A percentile compares a stretch with the other conserved stretches of the same genome.
Conservation (phyloP, 805 yeast genomes). For the Cyberlindnera petersonii region DNA sequence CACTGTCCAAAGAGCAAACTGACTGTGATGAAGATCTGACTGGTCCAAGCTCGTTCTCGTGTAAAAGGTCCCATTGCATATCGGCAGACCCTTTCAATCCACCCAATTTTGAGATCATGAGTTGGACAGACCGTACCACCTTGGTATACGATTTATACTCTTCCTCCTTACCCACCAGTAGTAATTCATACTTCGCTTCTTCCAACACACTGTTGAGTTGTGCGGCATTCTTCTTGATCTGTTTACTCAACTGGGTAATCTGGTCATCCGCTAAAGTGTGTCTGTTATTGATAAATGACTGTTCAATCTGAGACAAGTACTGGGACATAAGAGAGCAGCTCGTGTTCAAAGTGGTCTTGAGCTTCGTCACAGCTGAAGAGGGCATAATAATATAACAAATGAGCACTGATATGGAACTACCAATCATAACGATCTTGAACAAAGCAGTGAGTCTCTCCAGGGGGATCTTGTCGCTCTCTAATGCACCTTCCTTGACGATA, state of each 20-base stretch:
- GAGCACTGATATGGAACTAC: slow-evolving; percentile 54
- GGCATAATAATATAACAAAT: slow-evolving; percentile 68
- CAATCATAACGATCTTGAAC: slow-evolving; percentile 53
- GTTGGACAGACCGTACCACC: slow-evolving; percentile 49
- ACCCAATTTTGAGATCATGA: slow-evolving; percentile 53
- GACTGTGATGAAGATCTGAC: slow-evolving; percentile 4
- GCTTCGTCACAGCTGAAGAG: slow-evolving; percentile 44
- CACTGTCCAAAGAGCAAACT: slow-evolving; percentile 7
- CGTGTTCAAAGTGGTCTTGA: slow-evolving; percentile 46
- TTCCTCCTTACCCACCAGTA: slow-evolving; percentile 47
- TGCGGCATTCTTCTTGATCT: slow-evolving; percentile 38
- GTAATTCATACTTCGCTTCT: slow-evolving; percentile 63
- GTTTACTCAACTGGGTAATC: slow-evolving; percentile 29
- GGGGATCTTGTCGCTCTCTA: slow-evolving; percentile 56
- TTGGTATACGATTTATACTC: slow-evolving; percentile 44
- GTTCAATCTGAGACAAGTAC: slow-evolving; percentile 42
- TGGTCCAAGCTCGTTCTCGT: slow-evolving; percentile 20
- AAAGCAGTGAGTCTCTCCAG: slow-evolving; percentile 49
- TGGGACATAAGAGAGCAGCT: slow-evolving; percentile 50
- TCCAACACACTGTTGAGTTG: slow-evolving; percentile 40
- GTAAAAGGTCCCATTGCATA: slow-evolving; percentile 56
- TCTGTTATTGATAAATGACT: slow-evolving; percentile 45
- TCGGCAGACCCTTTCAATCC: slow-evolving; percentile 67
- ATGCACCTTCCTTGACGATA: slow-evolving; percentile 68
- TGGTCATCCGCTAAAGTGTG: slow-evolving; percentile 35